Evolutionary conservation across 1,284 basidiomycete genomes (phyloP), one percentile per base, ranked within the genome.

Genomic region (Inonotus obliquus): DNA sequence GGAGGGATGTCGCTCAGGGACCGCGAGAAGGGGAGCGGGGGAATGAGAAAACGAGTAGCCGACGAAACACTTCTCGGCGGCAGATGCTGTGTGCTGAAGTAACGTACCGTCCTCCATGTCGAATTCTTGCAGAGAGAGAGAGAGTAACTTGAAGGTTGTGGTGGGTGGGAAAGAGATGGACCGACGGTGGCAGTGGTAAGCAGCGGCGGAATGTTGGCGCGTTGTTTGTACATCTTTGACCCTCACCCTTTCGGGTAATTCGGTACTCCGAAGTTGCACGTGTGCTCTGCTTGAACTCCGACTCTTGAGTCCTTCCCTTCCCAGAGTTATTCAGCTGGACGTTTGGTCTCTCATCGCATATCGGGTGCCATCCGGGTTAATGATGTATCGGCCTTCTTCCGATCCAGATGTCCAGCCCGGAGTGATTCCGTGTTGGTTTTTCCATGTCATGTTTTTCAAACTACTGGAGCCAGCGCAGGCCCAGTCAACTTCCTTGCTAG

Each of bases 91-190:
- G 38, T 63, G 61, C 52, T 63, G 61, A 51, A 59, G 32, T 55
- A 52, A 63, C 61, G 61, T 63, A 63, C 61, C 61, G 61, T 63
- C 61, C 37, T 58, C 57, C 61, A 63, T 63, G 55, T 58, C 49
- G 60, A 57, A 3, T 17, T 11, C n/a, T 17, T 44, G 17, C 17
- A n/a, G 41, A n/a, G 7, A 21, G 19, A n/a, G 17, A n/a, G n/a
- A n/a, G n/a, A n/a, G n/a, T n/a, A n/a, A n/a, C n/a, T n/a, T 6
- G 17, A 21, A 44, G 41, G 41, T 14, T 17, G 51, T 52, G 23
- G 51, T 32, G 35, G 25, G 10, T 52, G 32, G 27, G 35, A 35
- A 14, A 27, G 25, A 23, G n/a, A 4, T 51, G 23, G 27, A 17
- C 6, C 5, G 10, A 27, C 27, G 5, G 51, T 52, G n/a, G 51